Conservation (phyloP, 2,329 filamentous ascomycete genomes). For the Fusarium denticulatum region DNA sequence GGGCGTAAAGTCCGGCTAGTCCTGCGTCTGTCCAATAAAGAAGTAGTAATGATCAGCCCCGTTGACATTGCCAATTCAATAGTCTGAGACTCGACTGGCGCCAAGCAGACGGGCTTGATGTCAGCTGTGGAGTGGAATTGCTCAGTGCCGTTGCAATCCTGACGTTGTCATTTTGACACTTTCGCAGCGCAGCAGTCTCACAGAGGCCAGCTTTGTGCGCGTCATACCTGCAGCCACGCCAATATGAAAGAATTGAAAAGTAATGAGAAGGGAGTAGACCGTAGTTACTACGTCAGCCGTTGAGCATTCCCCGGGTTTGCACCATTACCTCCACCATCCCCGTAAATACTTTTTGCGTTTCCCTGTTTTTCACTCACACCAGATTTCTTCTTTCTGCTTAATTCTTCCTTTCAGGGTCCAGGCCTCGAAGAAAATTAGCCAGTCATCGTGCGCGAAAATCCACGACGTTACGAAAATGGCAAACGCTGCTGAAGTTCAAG, state of each 20-base stretch:
- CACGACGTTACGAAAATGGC: conserved; percentile 13
- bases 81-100: neutral
- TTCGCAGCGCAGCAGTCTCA: neutral
- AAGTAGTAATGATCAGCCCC: neutral
- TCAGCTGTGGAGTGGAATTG: conserved; percentile 17
- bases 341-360: neutral
- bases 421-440: neutral
- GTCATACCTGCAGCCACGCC: conserved; percentile 21
- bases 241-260: neutral
- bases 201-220: conserved; percentile 1
- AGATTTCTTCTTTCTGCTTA: neutral
- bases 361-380: conserved; percentile 9
- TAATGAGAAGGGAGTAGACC: neutral
- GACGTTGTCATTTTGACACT: neutral
- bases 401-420: neutral
- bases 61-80: neutral
- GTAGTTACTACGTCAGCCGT: neutral
- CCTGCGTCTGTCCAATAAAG: neutral
- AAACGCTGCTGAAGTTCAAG: neutral
- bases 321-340: neutral
- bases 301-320: neutral
- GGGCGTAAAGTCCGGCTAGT: conserved; percentile 9
- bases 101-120: conserved; percentile 1
- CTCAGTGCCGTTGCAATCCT: neutral
- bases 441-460: neutral